Conservation (phyloP, 257 asterid genomes). For the Lycium ferocissimum region DNA sequence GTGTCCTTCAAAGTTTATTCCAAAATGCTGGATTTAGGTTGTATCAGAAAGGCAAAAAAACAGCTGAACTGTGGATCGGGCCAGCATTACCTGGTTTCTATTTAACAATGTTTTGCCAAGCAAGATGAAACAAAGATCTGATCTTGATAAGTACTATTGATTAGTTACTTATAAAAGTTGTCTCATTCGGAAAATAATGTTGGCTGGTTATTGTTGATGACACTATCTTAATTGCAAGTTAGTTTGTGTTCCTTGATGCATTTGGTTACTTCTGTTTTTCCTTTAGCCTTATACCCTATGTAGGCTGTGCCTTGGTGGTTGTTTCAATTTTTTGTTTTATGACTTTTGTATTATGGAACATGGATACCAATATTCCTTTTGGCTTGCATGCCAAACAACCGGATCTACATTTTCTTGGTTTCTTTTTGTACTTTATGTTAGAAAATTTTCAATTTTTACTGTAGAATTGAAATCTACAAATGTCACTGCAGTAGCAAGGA, state of each 20-base stretch:
- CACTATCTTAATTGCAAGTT: background rate
- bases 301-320: background rate
- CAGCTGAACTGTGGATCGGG: no score
- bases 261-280: background rate
- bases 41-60: background rate
- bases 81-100: background rate
- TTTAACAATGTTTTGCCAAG: background rate
- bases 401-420: background rate
- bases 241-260: background rate
- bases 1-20: background rate
- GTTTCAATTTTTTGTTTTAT: no score
- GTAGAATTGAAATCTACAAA: conserved; percentile 40
- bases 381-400: background rate
- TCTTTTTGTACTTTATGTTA: background rate
- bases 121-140: background rate
- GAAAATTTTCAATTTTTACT: background rate
- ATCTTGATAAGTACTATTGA: conserved; percentile 20
- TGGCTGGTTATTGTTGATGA: background rate
- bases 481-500: conserved; percentile 66
- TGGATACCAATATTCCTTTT: background rate
- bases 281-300: background rate
- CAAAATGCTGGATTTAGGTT: background rate
- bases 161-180: background rate
- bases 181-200: background rate
- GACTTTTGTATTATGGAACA: background rate